phyloP scores from a whole-genome alignment of 352 stramenopile genomes.

The Phytophthora pistaciae region DNA sequence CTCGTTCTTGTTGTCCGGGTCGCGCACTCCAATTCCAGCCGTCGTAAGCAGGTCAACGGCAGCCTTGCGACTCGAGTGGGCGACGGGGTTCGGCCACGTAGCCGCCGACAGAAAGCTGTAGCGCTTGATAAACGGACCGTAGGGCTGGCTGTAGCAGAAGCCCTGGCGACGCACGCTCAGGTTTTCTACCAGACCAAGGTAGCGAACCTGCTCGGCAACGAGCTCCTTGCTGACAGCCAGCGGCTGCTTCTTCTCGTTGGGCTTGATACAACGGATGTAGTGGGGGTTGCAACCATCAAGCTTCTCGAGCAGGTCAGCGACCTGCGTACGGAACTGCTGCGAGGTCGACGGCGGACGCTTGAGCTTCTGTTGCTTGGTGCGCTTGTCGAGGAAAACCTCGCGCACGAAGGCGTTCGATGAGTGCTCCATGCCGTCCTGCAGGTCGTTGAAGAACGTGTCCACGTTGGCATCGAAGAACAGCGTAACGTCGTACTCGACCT shows the following conservation, averaged over 20 bases:
- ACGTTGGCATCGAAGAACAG: conserved; percentile 89
- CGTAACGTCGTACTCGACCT: conserved; percentile 89
- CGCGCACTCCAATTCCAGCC: conserved; percentile 59
- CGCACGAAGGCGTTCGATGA: conserved; percentile 79
- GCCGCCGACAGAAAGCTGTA: conserved; percentile 87
- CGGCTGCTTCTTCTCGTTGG: conserved; percentile 90
- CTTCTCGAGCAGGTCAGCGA: conserved; percentile 83
- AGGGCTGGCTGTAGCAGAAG: conserved; percentile 88
- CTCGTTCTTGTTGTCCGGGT: conserved; percentile 53
- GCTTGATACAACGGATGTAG: conserved; percentile 94
- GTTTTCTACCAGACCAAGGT: conserved; percentile 87
- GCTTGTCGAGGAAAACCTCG: conserved; percentile 85
- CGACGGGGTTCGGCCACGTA: conserved; percentile 73
- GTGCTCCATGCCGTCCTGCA: conserved; percentile 78
- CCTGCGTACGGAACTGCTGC: conserved; percentile 86
- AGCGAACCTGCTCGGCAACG: conserved; percentile 81
- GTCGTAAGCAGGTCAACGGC: conserved; percentile 80
- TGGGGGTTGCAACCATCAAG: conserved; percentile 90
- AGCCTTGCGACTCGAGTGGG: conserved; percentile 78
- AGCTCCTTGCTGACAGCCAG: conserved; percentile 72
- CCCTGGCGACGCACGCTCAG: conserved; percentile 84
- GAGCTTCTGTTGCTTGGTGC: conserved; percentile 82
- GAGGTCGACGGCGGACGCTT: conserved; percentile 87
- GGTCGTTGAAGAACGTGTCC: conserved; percentile 88
- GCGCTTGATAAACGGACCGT: conserved; percentile 83